These are phyloP conservation scores for Takakia lepidozioides DNA, from an alignment of 225 moss, liverwort and hornwort genomes.

Conservation along the genomic window DNA sequence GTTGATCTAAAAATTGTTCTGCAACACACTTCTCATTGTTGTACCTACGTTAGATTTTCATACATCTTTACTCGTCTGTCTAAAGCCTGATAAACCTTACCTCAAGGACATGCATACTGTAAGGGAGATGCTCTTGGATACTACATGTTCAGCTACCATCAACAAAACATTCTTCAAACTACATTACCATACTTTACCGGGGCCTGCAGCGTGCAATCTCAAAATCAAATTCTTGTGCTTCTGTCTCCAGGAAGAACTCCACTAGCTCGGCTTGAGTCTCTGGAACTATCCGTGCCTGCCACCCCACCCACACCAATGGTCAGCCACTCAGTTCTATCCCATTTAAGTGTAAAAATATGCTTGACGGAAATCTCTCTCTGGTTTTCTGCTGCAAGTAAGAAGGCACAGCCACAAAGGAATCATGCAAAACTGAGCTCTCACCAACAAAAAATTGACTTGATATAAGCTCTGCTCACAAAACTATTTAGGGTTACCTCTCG, in stretches of 20 bases:
- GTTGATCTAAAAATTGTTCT: too few species aligned
- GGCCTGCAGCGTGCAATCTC: slow-evolving; percentile 92
- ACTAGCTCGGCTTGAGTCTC: slow-evolving; percentile 45
- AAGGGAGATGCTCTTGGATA: too few species aligned
- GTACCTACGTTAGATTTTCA: too few species aligned
- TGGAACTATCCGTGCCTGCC: slow-evolving; percentile 73
- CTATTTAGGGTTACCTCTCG: slow-evolving; percentile 41
- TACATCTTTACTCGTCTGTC: too few species aligned
- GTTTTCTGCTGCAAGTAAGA: neutral
- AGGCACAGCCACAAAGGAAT: neutral
- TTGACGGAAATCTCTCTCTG: neutral
- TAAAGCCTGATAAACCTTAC: too few species aligned
- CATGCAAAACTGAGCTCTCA: neutral
- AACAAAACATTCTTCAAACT: too few species aligned
- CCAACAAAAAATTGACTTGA: slow-evolving; percentile 1
- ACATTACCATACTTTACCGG: too few species aligned
- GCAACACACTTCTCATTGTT: too few species aligned
- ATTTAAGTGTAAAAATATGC: neutral
- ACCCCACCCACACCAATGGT: slow-evolving; percentile 2
- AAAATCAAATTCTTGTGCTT: slow-evolving; percentile 74
- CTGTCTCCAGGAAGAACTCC: slow-evolving; percentile 69
- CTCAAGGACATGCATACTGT: too few species aligned
- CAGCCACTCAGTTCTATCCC: neutral
- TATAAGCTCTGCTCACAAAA: neutral
- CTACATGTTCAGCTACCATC: too few species aligned